Conservation (phyloP, 1,139 yeast species). For the Yamadazyma conglobata region DNA sequence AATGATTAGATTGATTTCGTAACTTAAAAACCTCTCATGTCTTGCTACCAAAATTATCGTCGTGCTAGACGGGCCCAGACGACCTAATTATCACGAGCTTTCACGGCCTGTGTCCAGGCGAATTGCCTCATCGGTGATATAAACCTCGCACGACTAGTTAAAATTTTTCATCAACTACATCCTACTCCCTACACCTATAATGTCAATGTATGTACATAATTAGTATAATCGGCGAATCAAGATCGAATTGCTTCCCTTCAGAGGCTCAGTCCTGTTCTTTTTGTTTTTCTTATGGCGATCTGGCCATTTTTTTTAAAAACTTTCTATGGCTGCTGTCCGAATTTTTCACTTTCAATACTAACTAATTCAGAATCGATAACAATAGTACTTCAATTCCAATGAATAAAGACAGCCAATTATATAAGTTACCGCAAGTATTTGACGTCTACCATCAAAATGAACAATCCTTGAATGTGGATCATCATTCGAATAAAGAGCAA, state of each 20-base stretch:
- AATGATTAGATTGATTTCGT: no score
- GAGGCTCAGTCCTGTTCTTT: no score
- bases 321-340: not conserved
- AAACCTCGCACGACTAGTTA: slow-evolving; percentile 3
- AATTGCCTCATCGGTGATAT: slow-evolving; percentile 2
- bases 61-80: no score
- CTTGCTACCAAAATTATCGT: no score
- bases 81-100: no score
- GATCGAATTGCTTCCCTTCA: no score
- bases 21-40: no score
- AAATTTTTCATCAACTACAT: slow-evolving; percentile 4
- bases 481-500: not conserved
- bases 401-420: slow-evolving; percentile 37
- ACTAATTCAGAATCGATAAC: slow-evolving; percentile 2
- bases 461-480: not conserved
- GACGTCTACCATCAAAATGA: slow-evolving; percentile 50
- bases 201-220: slow-evolving; percentile 6
- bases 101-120: no score
- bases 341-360: slow-evolving; percentile 1
- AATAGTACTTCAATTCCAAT: slow-evolving; percentile 33
- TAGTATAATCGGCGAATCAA: no score
- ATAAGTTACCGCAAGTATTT: slow-evolving; percentile 52
- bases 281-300: no score
- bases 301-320: no score
- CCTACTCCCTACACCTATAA: slow-evolving; percentile 1